These are phyloP conservation scores for Tetrahymena malaccensis DNA, from an alignment of 73 alveolate genomes.

Conservation along the genomic window DNA sequence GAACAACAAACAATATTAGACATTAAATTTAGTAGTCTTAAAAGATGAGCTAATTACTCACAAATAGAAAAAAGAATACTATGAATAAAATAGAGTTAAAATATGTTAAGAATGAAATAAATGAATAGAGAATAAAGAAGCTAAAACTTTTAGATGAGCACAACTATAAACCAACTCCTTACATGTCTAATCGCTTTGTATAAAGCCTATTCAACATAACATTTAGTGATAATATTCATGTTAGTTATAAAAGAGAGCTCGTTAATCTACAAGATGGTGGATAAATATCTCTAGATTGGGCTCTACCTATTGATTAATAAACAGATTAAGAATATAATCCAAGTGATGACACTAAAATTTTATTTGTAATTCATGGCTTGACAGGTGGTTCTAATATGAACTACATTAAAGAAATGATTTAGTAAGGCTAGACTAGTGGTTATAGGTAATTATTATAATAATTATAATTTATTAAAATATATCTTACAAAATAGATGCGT, in stretches of 20 bases:
- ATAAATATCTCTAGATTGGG: conserved; percentile 31
- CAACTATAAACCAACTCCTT: neutral
- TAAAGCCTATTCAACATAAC: neutral
- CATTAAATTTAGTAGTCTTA: neutral
- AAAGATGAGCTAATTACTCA: no score
- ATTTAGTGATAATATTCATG: neutral
- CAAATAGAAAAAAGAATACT: neutral
- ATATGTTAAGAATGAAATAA: neutral
- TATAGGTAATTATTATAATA: neutral
- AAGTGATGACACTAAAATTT: neutral
- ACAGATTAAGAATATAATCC: conserved; percentile 3
- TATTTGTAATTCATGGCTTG: conserved; percentile 26
- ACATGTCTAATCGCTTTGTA: neutral
- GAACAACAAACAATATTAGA: neutral
- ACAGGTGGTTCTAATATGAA: conserved; percentile 39
- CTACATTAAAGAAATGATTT: conserved; percentile 18
- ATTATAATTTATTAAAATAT: neutral
- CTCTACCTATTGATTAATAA: neutral
- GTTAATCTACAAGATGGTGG: conserved; percentile 35
- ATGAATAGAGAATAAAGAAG: neutral
- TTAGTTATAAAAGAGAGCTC: neutral
- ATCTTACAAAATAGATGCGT: neutral
- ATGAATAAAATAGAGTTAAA: neutral
- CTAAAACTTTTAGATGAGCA: neutral
- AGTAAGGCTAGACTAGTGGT: conserved; percentile 6